phyloP scores from a whole-genome alignment of 2,329 filamentous ascomycete species.

The Microcyclospora tardicrescens region DNA sequence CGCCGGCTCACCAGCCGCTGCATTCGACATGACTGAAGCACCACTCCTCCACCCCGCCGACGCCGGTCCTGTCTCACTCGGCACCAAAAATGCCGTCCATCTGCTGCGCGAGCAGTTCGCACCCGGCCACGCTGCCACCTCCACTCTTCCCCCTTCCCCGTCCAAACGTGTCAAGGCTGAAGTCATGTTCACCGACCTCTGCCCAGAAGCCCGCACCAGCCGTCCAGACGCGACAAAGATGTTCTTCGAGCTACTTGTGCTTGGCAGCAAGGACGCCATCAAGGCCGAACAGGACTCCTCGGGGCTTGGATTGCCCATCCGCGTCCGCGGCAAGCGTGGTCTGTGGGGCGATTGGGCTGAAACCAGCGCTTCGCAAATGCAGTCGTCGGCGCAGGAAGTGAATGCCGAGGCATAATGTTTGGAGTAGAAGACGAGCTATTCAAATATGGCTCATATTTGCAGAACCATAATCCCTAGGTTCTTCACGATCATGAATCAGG shows the following conservation, averaged over 20 bases:
- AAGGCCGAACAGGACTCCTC: conserved; percentile 70
- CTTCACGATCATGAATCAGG: too few species aligned
- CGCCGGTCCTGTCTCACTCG: conserved; percentile 73
- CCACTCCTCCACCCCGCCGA: conserved; percentile 70
- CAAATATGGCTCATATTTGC: too few species aligned
- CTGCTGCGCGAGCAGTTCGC: conserved; percentile 74
- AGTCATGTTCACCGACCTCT: conserved; percentile 80
- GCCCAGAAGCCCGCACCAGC: conserved; percentile 68
- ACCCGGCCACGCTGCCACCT: conserved; percentile 39
- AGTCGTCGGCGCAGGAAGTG: neutral
- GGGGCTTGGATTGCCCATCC: conserved; percentile 64
- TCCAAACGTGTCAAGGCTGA: conserved; percentile 61
- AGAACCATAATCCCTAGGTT: too few species aligned
- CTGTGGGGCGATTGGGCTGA: conserved; percentile 97
- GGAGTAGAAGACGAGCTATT: too few species aligned
- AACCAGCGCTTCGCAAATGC: conserved; percentile 23
- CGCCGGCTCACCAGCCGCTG: conserved; percentile 17
- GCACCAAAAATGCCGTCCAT: conserved; percentile 92
- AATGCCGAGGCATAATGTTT: too few species aligned
- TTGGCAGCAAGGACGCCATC: conserved; percentile 95
- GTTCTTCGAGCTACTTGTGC: conserved; percentile 94
- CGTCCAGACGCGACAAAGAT: conserved; percentile 95
- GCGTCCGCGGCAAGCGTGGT: conserved; percentile 81
- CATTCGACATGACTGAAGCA: conserved; percentile 68
- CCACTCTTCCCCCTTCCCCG: conserved; percentile 52